Percentiles rank a stretch among this genome's conserved stretches.
phyloP scores from a whole-genome alignment of 1,139 yeast genomes.

The Debaryomyces sp. region DNA sequence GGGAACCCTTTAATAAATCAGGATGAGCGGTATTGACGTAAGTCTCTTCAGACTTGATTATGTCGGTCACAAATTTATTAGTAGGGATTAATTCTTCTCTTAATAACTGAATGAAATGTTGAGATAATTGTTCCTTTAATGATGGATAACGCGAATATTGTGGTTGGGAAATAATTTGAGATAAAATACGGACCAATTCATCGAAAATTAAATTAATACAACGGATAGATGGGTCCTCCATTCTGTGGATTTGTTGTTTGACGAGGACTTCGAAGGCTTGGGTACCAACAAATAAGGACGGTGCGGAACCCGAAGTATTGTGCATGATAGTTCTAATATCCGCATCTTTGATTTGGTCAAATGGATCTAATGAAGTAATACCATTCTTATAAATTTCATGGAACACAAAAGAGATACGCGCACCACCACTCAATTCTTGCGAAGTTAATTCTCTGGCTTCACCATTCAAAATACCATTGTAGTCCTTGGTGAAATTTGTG shows the following conservation, averaged over 20 bases:
- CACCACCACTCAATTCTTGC: conserved; percentile 93
- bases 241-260: conserved; percentile 90
- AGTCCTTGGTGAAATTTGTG: conserved; percentile 91
- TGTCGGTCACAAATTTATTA: conserved; percentile 78
- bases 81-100: conserved; percentile 85
- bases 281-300: conserved; percentile 96
- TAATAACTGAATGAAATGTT: conserved; percentile 76
- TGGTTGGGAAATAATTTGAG: conserved; percentile 81
- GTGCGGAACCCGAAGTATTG: conserved; percentile 96
- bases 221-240: conserved; percentile 91
- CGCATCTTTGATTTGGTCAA: conserved; percentile 93
- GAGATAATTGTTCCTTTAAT: conserved; percentile 82
- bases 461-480: conserved; percentile 90
- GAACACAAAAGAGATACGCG: conserved; percentile 95
- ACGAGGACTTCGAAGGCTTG: conserved; percentile 96
- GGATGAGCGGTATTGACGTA: conserved; percentile 98
- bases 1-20: conserved; percentile 90
- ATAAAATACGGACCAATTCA: conserved; percentile 87
- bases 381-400: conserved; percentile 96
- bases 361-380: conserved; percentile 90
- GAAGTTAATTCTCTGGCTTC: conserved; percentile 87
- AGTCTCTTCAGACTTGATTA: conserved; percentile 84
- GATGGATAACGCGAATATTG: conserved; percentile 88
- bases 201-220: conserved; percentile 92
- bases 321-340: conserved; percentile 98